phyloP scores from a whole-genome alignment of 225 moss, liverwort and hornwort genomes.

The Straminergon stramineum region DNA sequence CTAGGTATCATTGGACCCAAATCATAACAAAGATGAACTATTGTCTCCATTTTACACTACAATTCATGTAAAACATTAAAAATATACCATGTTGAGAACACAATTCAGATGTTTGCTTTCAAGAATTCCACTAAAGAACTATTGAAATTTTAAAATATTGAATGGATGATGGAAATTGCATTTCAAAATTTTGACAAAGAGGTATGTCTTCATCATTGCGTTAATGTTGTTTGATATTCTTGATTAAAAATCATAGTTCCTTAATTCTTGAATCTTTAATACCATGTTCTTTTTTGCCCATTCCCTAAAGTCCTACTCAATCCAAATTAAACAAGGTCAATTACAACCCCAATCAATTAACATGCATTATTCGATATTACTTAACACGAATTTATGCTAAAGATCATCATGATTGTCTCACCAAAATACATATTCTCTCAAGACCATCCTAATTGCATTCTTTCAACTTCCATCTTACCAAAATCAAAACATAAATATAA shows the following conservation, averaged over 20 bases:
- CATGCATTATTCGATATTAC: not conserved
- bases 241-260: not conserved
- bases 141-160: not conserved
- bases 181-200: not conserved
- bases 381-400: rapidly evolving
- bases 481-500: not conserved
- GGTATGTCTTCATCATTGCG: not conserved
- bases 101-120: not conserved
- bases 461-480: not conserved
- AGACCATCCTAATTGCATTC: not conserved
- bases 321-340: too few relatives aligned
- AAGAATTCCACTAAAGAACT: not conserved
- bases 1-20: too few relatives aligned
- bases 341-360: too few relatives aligned
- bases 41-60: too few relatives aligned
- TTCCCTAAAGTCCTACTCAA: rapidly evolving
- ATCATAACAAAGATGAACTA: too few relatives aligned
- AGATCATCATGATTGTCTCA: not conserved
- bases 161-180: not conserved
- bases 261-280: not conserved
- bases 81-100: too few relatives aligned
- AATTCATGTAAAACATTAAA: not conserved
- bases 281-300: too few relatives aligned
- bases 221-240: not conserved
- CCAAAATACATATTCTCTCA: not conserved